A percentile compares a stretch with the other conserved stretches of the same genome.
Evolutionary conservation across 805 yeast species (phyloP).

Genomic region (Lipomyces starkeyi): DNA sequence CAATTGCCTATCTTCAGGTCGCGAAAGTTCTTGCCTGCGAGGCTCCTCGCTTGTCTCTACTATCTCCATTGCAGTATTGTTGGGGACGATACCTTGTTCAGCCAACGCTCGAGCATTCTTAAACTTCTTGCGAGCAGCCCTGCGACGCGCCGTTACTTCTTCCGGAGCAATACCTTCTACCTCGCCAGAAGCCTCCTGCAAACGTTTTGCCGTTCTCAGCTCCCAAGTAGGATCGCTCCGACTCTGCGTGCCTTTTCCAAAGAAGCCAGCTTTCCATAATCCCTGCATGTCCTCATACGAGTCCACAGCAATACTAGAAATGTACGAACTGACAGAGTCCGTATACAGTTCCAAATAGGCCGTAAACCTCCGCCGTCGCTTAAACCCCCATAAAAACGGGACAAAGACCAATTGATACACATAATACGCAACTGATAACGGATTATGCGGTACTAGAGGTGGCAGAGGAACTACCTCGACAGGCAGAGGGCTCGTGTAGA

Average conservation of each 20-base stretch:
- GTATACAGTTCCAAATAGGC: constrained; percentile 31
- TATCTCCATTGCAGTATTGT: constrained; percentile 40
- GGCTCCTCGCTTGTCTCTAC: neutral
- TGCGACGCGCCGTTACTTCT: constrained; percentile 73
- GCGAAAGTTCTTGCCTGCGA: constrained; percentile 12
- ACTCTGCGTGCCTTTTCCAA: constrained; percentile 89
- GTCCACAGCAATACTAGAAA: constrained; percentile 47
- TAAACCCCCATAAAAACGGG: constrained; percentile 13
- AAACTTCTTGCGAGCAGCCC: constrained; percentile 73
- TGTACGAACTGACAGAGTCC: constrained; percentile 31
- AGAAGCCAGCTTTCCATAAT: constrained; percentile 87
- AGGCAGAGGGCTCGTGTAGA: constrained; percentile 64
- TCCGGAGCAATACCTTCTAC: constrained; percentile 60
- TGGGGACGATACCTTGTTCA: constrained; percentile 54
- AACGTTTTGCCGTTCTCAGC: constrained; percentile 63
- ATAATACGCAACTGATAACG: constrained; percentile 65
- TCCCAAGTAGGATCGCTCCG: constrained; percentile 94
- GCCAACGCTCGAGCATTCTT: constrained; percentile 68
- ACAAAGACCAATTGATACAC: constrained; percentile 39
- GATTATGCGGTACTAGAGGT: constrained; percentile 65
- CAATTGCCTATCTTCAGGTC: constrained; percentile 50
- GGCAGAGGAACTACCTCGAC: constrained; percentile 50
- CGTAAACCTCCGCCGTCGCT: constrained; percentile 35
- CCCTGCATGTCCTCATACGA: constrained; percentile 54
- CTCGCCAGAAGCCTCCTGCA: constrained; percentile 48